Conservation (phyloP, 192 early-diverging fungal species). For the Podila clonocystis region DNA sequence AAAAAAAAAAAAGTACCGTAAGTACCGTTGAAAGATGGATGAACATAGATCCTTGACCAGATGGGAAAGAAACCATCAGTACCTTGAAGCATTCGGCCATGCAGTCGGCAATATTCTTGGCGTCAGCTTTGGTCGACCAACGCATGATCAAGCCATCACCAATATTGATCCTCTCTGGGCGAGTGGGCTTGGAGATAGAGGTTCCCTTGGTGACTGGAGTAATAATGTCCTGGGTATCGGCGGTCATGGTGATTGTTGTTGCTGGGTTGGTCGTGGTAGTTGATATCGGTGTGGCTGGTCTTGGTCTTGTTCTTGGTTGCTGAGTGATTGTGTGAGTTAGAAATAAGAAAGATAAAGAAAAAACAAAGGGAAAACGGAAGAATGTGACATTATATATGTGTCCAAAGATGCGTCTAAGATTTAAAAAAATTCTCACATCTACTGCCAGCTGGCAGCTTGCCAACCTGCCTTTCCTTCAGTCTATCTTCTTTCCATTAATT, state of each 20-base stretch:
- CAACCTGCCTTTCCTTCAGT: no score
- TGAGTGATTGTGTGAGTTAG: no score
- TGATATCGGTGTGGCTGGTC: no score
- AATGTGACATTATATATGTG: no score
- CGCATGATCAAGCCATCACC: slow-evolving; percentile 7
- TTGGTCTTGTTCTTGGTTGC: no score
- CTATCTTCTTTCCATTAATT: no score
- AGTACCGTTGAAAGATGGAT: neutral
- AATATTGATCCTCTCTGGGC: neutral
- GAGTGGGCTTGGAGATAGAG: neutral
- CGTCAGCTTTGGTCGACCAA: slow-evolving; percentile 3
- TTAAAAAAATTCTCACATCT: no score
- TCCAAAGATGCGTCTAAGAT: no score
- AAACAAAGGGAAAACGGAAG: no score
- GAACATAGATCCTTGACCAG: neutral
- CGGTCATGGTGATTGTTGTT: neutral
- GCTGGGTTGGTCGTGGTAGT: no score
- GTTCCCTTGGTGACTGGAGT: neutral
- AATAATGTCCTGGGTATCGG: neutral
- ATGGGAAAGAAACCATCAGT: neutral
- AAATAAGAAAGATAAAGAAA: no score
- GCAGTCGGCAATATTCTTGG: neutral
- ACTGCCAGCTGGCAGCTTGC: no score
- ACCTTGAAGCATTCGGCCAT: neutral
- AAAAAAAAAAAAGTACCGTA: neutral